A percentile compares a stretch with the other conserved stretches of the same genome.
These are phyloP conservation scores for Ligustrum vulgare DNA, from an alignment of 257 asterid species.

Conservation along the genomic window DNA sequence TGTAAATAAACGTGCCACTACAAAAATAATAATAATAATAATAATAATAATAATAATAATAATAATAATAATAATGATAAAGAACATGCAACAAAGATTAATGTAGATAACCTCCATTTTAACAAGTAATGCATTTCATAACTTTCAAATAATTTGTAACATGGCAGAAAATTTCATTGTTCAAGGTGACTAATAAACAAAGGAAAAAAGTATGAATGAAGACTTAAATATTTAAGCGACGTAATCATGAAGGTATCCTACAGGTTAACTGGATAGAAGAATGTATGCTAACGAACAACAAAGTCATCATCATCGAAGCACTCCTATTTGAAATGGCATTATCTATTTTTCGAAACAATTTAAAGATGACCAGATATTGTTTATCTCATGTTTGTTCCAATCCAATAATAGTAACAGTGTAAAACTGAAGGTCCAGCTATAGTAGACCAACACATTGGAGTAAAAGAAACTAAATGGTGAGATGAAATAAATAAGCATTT, in stretches of 20 bases:
- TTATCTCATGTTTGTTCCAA: background rate
- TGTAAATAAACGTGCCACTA: constrained; percentile 94
- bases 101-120: constrained; percentile 19
- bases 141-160: background rate
- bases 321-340: background rate
- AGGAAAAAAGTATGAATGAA: background rate
- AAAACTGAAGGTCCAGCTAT: background rate
- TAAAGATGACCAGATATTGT: background rate
- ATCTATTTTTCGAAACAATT: background rate
- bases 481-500: background rate
- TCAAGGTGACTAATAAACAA: background rate
- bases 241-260: background rate
- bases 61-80: too few species aligned
- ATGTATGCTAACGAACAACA: background rate
- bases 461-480: background rate
- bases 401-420: background rate
- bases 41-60: too few species aligned
- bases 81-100: constrained; percentile 9
- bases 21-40: constrained; percentile 33
- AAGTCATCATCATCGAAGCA: background rate
- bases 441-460: background rate
- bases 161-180: background rate
- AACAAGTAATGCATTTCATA: background rate
- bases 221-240: background rate
- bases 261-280: background rate